Conservation (phyloP, 345 rosid genomes). For the Arabidopsis suecica region DNA sequence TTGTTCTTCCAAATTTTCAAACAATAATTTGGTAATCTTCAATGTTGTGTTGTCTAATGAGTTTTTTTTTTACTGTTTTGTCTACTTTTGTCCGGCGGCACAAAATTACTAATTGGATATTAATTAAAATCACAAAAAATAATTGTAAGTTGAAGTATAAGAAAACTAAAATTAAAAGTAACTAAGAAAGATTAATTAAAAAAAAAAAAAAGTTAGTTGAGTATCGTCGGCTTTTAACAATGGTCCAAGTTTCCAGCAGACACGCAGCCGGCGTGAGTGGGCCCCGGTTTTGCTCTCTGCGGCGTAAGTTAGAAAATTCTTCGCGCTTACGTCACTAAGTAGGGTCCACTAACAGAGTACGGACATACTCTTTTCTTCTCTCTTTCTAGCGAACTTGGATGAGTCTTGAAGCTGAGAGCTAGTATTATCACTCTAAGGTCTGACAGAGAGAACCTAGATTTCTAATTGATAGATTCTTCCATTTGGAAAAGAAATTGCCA, state of each 20-base stretch:
- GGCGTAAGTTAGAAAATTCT: conserved; percentile 34
- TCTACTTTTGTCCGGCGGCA: background rate
- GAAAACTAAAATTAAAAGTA: background rate
- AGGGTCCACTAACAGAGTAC: conserved; percentile 30
- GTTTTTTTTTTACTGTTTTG: background rate
- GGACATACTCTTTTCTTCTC: conserved; percentile 5
- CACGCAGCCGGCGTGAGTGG: conserved; percentile 57
- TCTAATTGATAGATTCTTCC: background rate
- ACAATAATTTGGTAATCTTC: conserved; percentile 35
- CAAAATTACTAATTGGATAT: too few relatives aligned
- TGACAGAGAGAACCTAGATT: conserved; percentile 10
- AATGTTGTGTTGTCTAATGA: background rate
- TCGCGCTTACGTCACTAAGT: conserved; percentile 35
- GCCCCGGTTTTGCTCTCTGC: background rate
- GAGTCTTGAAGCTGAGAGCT: background rate
- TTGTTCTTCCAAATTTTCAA: conserved; percentile 34
- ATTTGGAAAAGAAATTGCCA: background rate
- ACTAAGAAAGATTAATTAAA: background rate
- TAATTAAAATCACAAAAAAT: background rate
- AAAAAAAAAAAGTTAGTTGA: background rate
- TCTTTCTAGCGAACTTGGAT: background rate
- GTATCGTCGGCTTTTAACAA: conserved; percentile 34
- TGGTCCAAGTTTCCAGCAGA: conserved; percentile 44
- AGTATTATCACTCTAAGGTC: background rate
- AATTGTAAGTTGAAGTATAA: background rate